phyloP scores from a whole-genome alignment of 2,329 filamentous ascomycete genomes.

The Tolypocladium endophyticum region DNA sequence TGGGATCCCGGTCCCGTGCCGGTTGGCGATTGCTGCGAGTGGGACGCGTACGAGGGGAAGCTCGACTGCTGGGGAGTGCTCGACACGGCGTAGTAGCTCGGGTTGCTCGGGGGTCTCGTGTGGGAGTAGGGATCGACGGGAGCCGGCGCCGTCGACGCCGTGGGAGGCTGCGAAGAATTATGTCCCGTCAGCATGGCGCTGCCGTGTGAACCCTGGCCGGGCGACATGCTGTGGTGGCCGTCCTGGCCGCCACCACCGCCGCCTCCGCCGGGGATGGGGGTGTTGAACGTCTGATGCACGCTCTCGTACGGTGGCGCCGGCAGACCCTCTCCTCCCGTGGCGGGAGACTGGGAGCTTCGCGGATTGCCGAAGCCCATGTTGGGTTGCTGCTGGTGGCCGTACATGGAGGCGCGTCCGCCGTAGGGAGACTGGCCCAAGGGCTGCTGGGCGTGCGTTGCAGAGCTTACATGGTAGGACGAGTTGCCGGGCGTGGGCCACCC shows the following conservation, averaged over 20 bases:
- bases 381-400: slow-evolving; percentile 40
- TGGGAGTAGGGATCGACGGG: slow-evolving; percentile 46
- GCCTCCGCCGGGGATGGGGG: slow-evolving; percentile 39
- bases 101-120: slow-evolving; percentile 42
- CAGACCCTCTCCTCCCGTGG: slow-evolving; percentile 48
- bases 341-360: slow-evolving; percentile 33
- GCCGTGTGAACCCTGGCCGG: slow-evolving; percentile 15
- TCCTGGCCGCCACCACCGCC: slow-evolving; percentile 27
- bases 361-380: slow-evolving; percentile 28
- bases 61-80: slow-evolving; percentile 34
- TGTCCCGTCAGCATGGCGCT: slow-evolving; percentile 16
- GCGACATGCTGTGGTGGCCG: slow-evolving; percentile 16
- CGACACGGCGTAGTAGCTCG: slow-evolving; percentile 49
- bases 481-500: slow-evolving; percentile 48
- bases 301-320: slow-evolving; percentile 59
- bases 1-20: slow-evolving; percentile 25
- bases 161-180: slow-evolving; percentile 30
- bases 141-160: slow-evolving; percentile 41
- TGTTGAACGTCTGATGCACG: slow-evolving; percentile 54
- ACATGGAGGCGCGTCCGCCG: slow-evolving; percentile 23
- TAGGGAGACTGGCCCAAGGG: slow-evolving; percentile 17
- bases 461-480: slow-evolving; percentile 42
- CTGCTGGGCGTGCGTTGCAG: slow-evolving; percentile 21
- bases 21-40: slow-evolving; percentile 36
- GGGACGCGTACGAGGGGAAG: slow-evolving; percentile 32